Evolutionary conservation across 2,329 filamentous ascomycete genomes (phyloP), one percentile per base, ranked within the genome.

Genomic region (Sporothrix curviconia): DNA sequence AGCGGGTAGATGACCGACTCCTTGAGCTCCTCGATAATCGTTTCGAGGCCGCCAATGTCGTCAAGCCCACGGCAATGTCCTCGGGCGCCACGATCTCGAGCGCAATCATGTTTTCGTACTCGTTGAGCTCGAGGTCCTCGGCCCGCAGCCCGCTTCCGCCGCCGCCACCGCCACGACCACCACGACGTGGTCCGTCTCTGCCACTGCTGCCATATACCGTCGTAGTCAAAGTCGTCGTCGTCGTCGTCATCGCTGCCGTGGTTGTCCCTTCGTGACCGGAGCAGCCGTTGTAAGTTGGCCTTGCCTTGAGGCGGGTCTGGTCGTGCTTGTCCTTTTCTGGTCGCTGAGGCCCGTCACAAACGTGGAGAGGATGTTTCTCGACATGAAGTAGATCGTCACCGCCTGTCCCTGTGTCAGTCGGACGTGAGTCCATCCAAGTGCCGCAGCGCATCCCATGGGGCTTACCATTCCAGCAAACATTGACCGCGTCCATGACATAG

Each of bases 1-100:
- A 99, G 79, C 12, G 94, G 94, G 69, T 97, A 99, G 65, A 99
- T 99, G 64, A 99, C 91, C 36, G 91, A 91, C 76, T 99, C 94
- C 66, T 92, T 94, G 56, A 99, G 79, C 71, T 99, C 94, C 69
- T 97, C 92, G 66, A 99, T 96, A 64, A 97, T 96, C 63, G 90
- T 83, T 62, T 95, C 89, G 39, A 99, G 76, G 4, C 94, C 94
- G 56, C 94, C 94, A 61, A 99, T 96, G 70, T 96, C 91, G 66
- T 95, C 84, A 68, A 99, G 4, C 90, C 89, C 6, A 97, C 90
- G 7, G 89, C 83, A 59, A 99, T 99, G 70, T 97, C 94, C 66
- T 94, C 87, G 0, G 94, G 92, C 32, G 90, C 87, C 25, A 99
- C 91, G 58, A 99, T 92, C 69, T 99, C 94, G 75, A 96, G 85